Evolutionary conservation across 371 early-diverging fungal species (phyloP), one percentile per base, ranked within the genome.

Genomic region (Haplosporangium sp.): DNA sequence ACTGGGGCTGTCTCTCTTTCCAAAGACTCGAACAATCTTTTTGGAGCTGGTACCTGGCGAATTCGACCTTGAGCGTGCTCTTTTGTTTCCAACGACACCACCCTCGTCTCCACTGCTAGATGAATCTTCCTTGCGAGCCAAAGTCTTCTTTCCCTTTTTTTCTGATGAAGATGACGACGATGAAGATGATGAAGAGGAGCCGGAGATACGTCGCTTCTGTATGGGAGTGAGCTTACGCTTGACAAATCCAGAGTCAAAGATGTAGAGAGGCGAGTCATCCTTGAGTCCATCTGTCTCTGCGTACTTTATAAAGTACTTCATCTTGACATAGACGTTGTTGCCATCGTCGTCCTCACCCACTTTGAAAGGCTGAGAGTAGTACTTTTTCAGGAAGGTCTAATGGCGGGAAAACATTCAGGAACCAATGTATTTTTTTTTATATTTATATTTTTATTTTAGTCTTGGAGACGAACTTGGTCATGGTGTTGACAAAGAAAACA

Each of bases 191-290:
- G 76, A 76, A 0, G 60, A 55, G 12, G 79, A 79, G 13, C 80
- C 80, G 23, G 69, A 60, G n/a, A 80, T 74, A 6, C 80, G 70
- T 12, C 61, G 46, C 54, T 79, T 67, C 42, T 69, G 79, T 46
- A 66, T 43, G 7, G 73, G 61, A 1, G 79, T 79, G 48, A 79
- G 20, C 55, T 79, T 79, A 40, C 69, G 84, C 67, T 72, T 85
- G 74, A 80, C 87, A 75, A 88, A 92, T 74, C 80, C 85, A 65
- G 58, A 86, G 64, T 95, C 95, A 70, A 95, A 95, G 40, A 94
- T 93, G 58, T 95, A 95, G 36, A 95, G 85, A 2, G 95, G 95
- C 16, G 91, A 91, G 72, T 95, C 95, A 64, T 94, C 94, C 42
- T 76, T 58, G 36, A 67, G 70, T 4, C 87, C 91, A 37, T 88